Evolutionary conservation across 2,329 filamentous ascomycete genomes (phyloP).

Genomic region (Sarocladium strictum): DNA sequence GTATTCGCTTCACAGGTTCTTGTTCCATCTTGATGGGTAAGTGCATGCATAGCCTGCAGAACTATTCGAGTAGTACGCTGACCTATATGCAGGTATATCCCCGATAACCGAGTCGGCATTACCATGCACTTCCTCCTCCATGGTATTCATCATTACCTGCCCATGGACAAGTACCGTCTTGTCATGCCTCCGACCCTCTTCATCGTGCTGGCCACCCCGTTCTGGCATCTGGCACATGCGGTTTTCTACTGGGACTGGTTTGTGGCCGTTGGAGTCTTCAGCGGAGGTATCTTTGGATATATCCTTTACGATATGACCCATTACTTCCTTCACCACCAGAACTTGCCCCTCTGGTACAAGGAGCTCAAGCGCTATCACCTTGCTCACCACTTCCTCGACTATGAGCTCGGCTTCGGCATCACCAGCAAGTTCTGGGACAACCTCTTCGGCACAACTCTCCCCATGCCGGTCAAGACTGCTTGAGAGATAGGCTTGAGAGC

Average conservation of each 20-base stretch:
- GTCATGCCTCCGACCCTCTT: slow-evolving; percentile 97
- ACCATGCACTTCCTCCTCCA: slow-evolving; percentile 91
- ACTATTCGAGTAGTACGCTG: neutral
- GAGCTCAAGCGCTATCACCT: slow-evolving; percentile 96
- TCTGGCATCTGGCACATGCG: slow-evolving; percentile 83
- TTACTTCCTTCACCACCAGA: slow-evolving; percentile 96
- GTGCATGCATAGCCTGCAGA: slow-evolving; percentile 26
- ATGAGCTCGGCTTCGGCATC: slow-evolving; percentile 94
- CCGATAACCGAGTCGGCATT: slow-evolving; percentile 82
- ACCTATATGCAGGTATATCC: slow-evolving; percentile 59
- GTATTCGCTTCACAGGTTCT: slow-evolving; percentile 79
- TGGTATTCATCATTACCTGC: slow-evolving; percentile 95
- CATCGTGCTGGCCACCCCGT: slow-evolving; percentile 73
- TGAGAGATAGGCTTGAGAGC: too few species aligned
- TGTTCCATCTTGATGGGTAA: slow-evolving; percentile 92
- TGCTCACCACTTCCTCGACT: slow-evolving; percentile 95
- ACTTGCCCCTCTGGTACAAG: slow-evolving; percentile 84
- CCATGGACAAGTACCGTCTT: slow-evolving; percentile 96
- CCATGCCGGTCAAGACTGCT: slow-evolving; percentile 27
- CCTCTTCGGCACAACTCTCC: slow-evolving; percentile 83
- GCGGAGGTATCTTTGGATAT: slow-evolving; percentile 91
- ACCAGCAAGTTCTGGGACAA: slow-evolving; percentile 94
- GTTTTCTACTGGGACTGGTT: slow-evolving; percentile 84
- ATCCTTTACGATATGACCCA: slow-evolving; percentile 96
- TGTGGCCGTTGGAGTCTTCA: slow-evolving; percentile 71